Percentiles rank a stretch among this genome's conserved stretches.
These are phyloP conservation scores for Elaeagnus macrophylla DNA, from an alignment of 306 rosid genomes.

Conservation along the genomic window DNA sequence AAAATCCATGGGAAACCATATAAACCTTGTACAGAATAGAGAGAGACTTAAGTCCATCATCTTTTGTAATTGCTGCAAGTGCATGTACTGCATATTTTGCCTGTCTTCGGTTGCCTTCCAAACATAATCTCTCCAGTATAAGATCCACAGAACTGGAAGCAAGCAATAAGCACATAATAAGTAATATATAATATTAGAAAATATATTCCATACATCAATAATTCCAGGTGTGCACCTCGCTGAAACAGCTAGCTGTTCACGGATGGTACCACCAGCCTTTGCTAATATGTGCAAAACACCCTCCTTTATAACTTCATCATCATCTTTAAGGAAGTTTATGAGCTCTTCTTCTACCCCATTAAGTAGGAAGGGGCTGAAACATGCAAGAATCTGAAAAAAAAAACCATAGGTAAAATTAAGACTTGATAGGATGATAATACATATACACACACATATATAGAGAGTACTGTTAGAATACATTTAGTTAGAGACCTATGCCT, in stretches of 20 bases:
- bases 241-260: conserved; percentile 67
- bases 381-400: conserved; percentile 67
- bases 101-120: conserved; percentile 91
- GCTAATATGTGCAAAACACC: conserved; percentile 74
- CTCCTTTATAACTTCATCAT: conserved; percentile 69
- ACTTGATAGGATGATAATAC: too few species aligned
- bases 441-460: too few species aligned
- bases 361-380: conserved; percentile 75
- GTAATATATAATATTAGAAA: conserved; percentile 15
- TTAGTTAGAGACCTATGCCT: too few species aligned
- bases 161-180: conserved; percentile 20
- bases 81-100: conserved; percentile 97
- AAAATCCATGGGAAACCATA: too few species aligned
- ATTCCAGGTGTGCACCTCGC: conserved; percentile 49
- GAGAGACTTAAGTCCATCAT: conserved; percentile 86
- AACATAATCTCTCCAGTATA: conserved; percentile 72
- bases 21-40: conserved; percentile 94
- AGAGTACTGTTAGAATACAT: too few species aligned
- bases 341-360: conserved; percentile 73
- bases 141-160: conserved; percentile 81
- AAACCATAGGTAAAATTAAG: background rate
- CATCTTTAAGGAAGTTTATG: conserved; percentile 69
- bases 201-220: conserved; percentile 10
- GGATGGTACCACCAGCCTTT: conserved; percentile 88
- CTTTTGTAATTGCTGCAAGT: conserved; percentile 90